Conservation (phyloP, 257 asterid genomes). For the Nemophila menziesii region DNA sequence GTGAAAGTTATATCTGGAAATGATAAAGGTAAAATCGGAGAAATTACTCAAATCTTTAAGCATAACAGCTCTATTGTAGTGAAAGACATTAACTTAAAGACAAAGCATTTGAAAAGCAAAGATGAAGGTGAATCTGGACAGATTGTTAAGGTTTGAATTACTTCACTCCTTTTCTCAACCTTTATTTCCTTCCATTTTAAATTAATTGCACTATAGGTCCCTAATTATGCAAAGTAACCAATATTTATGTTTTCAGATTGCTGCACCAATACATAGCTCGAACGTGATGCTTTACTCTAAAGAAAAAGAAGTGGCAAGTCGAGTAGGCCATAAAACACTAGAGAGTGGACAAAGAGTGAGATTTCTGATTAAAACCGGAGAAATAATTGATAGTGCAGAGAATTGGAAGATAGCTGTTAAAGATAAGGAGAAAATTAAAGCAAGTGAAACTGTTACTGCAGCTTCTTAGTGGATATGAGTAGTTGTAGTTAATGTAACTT, state of each 20-base stretch:
- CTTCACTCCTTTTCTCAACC: background rate
- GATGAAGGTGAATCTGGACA: slow-evolving; percentile 78
- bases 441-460: slow-evolving; percentile 39
- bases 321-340: slow-evolving; percentile 81
- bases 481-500: background rate
- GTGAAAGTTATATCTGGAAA: slow-evolving; percentile 85
- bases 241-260: slow-evolving; percentile 39
- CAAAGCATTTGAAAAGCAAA: slow-evolving; percentile 83
- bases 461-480: slow-evolving; percentile 25
- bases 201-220: background rate
- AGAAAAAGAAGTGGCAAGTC: slow-evolving; percentile 64
- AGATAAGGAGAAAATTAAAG: slow-evolving; percentile 37
- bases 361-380: slow-evolving; percentile 86
- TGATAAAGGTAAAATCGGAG: slow-evolving; percentile 83
- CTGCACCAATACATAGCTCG: slow-evolving; percentile 94
- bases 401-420: slow-evolving; percentile 60
- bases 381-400: slow-evolving; percentile 79
- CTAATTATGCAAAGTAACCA: background rate
- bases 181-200: background rate
- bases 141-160: slow-evolving; percentile 56
- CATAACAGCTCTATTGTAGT: slow-evolving; percentile 69
- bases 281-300: slow-evolving; percentile 95
- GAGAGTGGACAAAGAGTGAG: slow-evolving; percentile 83
- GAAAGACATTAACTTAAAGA: slow-evolving; percentile 80
- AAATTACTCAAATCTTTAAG: slow-evolving; percentile 49